These are phyloP conservation scores for Anastatica hierochuntica DNA, from an alignment of 345 rosid species.

Conservation along the genomic window DNA sequence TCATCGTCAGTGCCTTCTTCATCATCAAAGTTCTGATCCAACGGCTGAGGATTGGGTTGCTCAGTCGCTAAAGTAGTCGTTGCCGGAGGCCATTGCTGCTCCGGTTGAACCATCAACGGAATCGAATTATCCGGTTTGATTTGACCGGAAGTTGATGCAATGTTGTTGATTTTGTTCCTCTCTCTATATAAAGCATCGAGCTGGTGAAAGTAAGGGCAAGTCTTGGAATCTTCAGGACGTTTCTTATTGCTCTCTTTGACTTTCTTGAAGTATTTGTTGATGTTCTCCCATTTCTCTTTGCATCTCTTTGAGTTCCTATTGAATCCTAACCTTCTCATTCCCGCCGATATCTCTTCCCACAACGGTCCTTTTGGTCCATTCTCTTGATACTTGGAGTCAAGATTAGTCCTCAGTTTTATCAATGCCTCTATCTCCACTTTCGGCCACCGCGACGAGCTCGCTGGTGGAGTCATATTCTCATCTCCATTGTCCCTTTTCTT, in stretches of 20 bases:
- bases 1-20: conserved; percentile 32
- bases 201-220: conserved; percentile 70
- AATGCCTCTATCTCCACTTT: conserved; percentile 42
- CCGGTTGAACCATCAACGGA: conserved; percentile 57
- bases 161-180: conserved; percentile 28
- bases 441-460: conserved; percentile 48
- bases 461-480: conserved; percentile 13
- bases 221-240: conserved; percentile 69
- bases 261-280: conserved; percentile 74
- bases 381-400: conserved; percentile 39
- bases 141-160: conserved; percentile 16
- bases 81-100: conserved; percentile 68
- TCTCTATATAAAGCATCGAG: conserved; percentile 56
- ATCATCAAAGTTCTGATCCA: conserved; percentile 22
- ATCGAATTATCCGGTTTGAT: conserved; percentile 36
- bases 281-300: conserved; percentile 84
- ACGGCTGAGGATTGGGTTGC: conserved; percentile 1
- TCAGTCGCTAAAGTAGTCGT: no score
- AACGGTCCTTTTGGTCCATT: conserved; percentile 60
- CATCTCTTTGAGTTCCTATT: conserved; percentile 61
- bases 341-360: conserved; percentile 67
- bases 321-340: conserved; percentile 56
- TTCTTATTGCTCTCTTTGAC: conserved; percentile 67
- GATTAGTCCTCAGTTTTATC: conserved; percentile 35
- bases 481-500: conserved; percentile 25